These are phyloP conservation scores for Yamadazyma dushanensis DNA, from an alignment of 1,139 yeast species.

Conservation along the genomic window DNA sequence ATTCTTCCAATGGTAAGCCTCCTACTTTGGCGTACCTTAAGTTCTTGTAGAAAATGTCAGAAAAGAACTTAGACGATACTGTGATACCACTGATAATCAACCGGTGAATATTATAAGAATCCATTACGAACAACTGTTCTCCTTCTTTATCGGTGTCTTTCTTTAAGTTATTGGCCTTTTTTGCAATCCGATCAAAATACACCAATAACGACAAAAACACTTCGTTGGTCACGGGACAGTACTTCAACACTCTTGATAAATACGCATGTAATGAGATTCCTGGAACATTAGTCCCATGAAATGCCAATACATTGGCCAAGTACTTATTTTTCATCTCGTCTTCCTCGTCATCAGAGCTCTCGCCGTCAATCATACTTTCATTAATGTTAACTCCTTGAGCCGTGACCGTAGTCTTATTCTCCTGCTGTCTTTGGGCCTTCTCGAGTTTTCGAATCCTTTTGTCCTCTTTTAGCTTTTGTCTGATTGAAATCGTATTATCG, in stretches of 20 bases:
- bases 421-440: constrained; percentile 12
- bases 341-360: constrained; percentile 34
- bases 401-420: constrained; percentile 8
- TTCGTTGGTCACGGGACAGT: constrained; percentile 97
- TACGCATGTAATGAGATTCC: constrained; percentile 90
- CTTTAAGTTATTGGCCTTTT: constrained; percentile 66
- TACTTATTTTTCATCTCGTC: constrained; percentile 55
- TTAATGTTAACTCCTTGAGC: constrained; percentile 13
- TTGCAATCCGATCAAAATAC: constrained; percentile 92
- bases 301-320: constrained; percentile 78
- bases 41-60: constrained; percentile 94
- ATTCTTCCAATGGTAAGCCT: constrained; percentile 90
- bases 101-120: constrained; percentile 91
- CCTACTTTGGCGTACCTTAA: constrained; percentile 97
- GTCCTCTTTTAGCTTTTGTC: constrained; percentile 45
- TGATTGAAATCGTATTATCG: constrained; percentile 49
- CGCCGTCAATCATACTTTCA: constrained; percentile 20
- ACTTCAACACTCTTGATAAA: constrained; percentile 83
- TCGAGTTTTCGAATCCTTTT: constrained; percentile 26
- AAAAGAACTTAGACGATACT: constrained; percentile 91
- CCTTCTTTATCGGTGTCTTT: constrained; percentile 23
- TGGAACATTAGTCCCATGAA: constrained; percentile 94
- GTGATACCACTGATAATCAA: constrained; percentile 95
- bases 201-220: constrained; percentile 87
- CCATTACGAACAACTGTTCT: constrained; percentile 85